Base-by-base conservation (phyloP, 106 monocot species). In the Ottelia alismoides region DNA sequence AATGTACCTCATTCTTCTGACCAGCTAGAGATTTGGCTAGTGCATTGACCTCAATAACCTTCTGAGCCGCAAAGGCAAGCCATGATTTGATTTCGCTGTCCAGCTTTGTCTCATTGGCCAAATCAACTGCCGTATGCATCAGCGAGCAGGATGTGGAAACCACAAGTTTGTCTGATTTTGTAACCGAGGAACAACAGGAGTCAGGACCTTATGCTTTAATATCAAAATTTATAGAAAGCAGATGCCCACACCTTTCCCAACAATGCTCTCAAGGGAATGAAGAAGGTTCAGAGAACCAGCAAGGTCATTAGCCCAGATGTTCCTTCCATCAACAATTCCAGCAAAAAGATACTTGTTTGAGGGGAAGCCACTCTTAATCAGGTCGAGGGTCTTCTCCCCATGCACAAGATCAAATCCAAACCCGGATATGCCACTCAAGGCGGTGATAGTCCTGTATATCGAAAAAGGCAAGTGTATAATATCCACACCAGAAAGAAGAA, bases 81-180 rank as follows among this genome's bases (percentile, higher is more conserved):
- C 84, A 85, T 1, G 84, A 79, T 50, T 85, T 85, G 44, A 85
- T 79, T 65, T 85, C 84, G 60, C 22, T 31, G 32, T 85, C 84
- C 14, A 85, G 47, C 52, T 85, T 76, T 10, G 64, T 69, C 65
- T 76, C 75, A 55, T 76, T 76, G 12, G 60, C 59, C 54, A 76
- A 45, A 60, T 76, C 75, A 21, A 76, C 75, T 30, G 75, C 75
- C 30, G 75, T 76, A 65, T 76, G 75, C 58, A 70, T 52, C 23
- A 85, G 79, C 3, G 84, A 85, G 59, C 84, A 85, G 10, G 84
- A 85, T 47, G 84, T 85, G 9, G 84, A 85, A 26, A 85, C 84
- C 22, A 85, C 84, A 53, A 85, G 73, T 63, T 85, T 85, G 59
- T 85, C 84, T 85, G 67, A 23, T 52, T n/a, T n/a, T n/a, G n/a